Conservation (phyloP, 805 yeast species). For the Saccharomycopsis guyanensis region DNA sequence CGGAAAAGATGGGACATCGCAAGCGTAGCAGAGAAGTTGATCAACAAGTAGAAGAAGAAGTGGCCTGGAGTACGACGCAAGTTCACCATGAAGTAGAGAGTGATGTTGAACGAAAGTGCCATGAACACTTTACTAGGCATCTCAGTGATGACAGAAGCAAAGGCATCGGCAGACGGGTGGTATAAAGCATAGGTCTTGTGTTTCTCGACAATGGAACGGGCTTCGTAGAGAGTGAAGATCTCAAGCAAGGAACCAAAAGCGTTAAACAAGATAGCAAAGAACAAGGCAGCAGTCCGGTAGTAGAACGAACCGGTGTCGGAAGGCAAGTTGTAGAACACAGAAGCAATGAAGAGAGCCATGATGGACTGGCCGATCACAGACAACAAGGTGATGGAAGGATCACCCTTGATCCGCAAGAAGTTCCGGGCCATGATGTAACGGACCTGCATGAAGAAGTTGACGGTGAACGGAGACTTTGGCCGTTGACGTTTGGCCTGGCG, state of each 20-base stretch:
- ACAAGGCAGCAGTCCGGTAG: constrained; percentile 55
- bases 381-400: constrained; percentile 39
- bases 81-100: constrained; percentile 46
- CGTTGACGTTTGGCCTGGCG: constrained; percentile 43
- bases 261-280: constrained; percentile 58
- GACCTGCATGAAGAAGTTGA: constrained; percentile 46
- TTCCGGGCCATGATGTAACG: constrained; percentile 40
- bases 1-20: constrained; percentile 35
- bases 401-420: constrained; percentile 41
- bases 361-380: constrained; percentile 37
- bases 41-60: constrained; percentile 45
- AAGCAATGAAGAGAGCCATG: constrained; percentile 49
- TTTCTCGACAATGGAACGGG: constrained; percentile 51
- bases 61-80: constrained; percentile 45
- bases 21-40: constrained; percentile 37
- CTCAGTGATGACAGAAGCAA: constrained; percentile 45
- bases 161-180: constrained; percentile 53
- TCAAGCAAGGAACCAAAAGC: constrained; percentile 56
- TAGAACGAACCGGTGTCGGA: constrained; percentile 39
- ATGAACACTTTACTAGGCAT: constrained; percentile 42
- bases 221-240: constrained; percentile 45
- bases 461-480: constrained; percentile 45
- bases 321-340: constrained; percentile 48
- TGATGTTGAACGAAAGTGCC: constrained; percentile 40
- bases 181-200: constrained; percentile 50